Percentiles rank a stretch among this genome's conserved stretches.
These are phyloP conservation scores for Penicillium janthinellum DNA, from an alignment of 2,329 filamentous ascomycete species.

Conservation along the genomic window DNA sequence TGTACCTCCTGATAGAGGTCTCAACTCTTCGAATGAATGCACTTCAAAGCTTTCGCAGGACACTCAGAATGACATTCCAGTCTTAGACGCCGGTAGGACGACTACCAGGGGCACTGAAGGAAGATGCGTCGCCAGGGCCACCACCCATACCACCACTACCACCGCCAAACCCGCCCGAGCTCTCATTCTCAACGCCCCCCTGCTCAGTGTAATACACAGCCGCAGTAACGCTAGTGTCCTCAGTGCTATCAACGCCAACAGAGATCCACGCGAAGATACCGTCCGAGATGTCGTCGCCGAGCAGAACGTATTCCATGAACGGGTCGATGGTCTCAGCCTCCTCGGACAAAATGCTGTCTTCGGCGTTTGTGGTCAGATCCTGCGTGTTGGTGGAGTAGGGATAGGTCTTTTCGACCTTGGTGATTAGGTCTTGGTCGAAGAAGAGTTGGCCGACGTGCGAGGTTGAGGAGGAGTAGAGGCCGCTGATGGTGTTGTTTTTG, in stretches of 20 bases:
- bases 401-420: constrained; percentile 50
- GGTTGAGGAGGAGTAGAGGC: constrained; percentile 46
- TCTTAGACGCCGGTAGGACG: background rate
- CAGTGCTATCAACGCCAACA: constrained; percentile 52
- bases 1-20: no score
- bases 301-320: constrained; percentile 58
- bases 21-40: no score
- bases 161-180: constrained; percentile 14
- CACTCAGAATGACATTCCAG: background rate
- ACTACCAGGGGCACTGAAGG: constrained; percentile 1
- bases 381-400: constrained; percentile 55
- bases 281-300: constrained; percentile 56
- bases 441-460: constrained; percentile 67
- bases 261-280: constrained; percentile 59
- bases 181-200: constrained; percentile 37
- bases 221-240: constrained; percentile 30
- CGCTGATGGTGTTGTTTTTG: constrained; percentile 55
- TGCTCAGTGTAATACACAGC: constrained; percentile 38
- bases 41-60: no score
- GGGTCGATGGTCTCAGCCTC: constrained; percentile 59
- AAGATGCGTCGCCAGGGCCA: constrained; percentile 8
- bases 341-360: constrained; percentile 54
- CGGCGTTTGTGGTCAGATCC: constrained; percentile 51
- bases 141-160: constrained; percentile 17
- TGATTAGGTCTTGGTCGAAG: constrained; percentile 62